Evolutionary conservation across 805 yeast genomes (phyloP), one percentile per base, ranked within the genome.

Genomic region (Kodamaea restingae): DNA sequence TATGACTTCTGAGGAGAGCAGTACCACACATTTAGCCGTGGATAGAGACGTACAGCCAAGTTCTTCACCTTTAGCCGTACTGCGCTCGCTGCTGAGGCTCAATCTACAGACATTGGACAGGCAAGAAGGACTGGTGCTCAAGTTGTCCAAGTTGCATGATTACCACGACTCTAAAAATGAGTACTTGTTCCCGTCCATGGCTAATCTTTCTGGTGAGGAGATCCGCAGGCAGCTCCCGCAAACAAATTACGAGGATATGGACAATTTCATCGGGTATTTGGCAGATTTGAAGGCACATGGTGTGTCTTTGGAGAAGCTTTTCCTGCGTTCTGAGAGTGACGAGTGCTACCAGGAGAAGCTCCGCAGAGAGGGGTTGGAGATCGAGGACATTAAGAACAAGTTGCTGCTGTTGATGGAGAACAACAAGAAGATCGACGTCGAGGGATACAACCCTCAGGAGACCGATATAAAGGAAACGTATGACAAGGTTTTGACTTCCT

Each of bases 121-220:
- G 40, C 65, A 66, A 41, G 75, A 70, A 52, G 75, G 74, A 4
- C 60, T 67, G 10, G 56, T 61, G 6, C 54, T 67, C 57, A 69
- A 61, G 48, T 49, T 67, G 28, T 52, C 55, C 48, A 56, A 52
- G 41, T 49, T 63, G 18, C 54, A 50, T 18, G 57, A 55, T 32
- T 58, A 36, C 35, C 54, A 49, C 32, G 32, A 33, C 40, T 9
- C 42, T 4, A 35, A 39, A 12, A 34, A 29, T 10, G 38, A 38
- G 14, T 32, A 35, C 14, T 37, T 43, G 17, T 34, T 46, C 9
- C 38, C 44, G 11, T 32, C 41, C 6, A 49, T 54, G 22, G 42
- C 42, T 3, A 45, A 47, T 3, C 40, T 58, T 12, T 52, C 64
- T 1, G 73, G 73, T 4, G 72, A 68, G 41, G 69, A 66, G 18